These are phyloP conservation scores for Nakazawaea ambrosiae DNA, from an alignment of 805 yeast genomes.

Conservation along the genomic window DNA sequence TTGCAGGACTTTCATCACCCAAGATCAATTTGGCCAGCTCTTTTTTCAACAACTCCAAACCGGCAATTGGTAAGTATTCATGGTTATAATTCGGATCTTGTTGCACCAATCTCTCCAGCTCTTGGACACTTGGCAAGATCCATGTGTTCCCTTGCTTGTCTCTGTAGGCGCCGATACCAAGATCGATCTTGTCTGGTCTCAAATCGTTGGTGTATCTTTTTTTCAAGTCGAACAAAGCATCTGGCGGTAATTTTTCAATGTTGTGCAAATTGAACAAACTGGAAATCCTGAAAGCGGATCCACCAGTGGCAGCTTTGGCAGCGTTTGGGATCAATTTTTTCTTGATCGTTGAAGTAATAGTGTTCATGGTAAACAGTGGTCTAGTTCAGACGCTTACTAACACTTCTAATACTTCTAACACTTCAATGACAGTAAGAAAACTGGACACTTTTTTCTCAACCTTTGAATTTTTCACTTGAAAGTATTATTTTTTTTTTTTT, in stretches of 20 bases:
- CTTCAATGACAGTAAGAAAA: too few species aligned
- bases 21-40: slow-evolving; percentile 49
- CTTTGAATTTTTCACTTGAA: too few species aligned
- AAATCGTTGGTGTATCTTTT: slow-evolving; percentile 55
- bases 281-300: neutral
- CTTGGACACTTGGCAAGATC: slow-evolving; percentile 69
- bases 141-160: slow-evolving; percentile 84
- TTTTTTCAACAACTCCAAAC: slow-evolving; percentile 59
- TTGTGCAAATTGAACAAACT: slow-evolving; percentile 12
- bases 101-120: slow-evolving; percentile 48
- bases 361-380: slow-evolving; percentile 6
- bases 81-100: slow-evolving; percentile 51
- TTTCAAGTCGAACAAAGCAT: slow-evolving; percentile 41
- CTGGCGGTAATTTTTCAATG: slow-evolving; percentile 38
- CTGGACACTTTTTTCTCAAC: too few species aligned
- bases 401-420: too few species aligned
- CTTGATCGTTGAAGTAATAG: slow-evolving; percentile 3
- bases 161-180: slow-evolving; percentile 92
- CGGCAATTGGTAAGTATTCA: slow-evolving; percentile 84
- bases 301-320: neutral
- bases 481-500: too few species aligned
- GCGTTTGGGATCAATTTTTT: neutral
- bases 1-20: slow-evolving; percentile 29
- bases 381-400: too few species aligned
- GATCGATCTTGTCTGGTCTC: slow-evolving; percentile 45